Conservation (phyloP, 768 basidiomycete species). For the Hysterangium stoloniferum region DNA sequence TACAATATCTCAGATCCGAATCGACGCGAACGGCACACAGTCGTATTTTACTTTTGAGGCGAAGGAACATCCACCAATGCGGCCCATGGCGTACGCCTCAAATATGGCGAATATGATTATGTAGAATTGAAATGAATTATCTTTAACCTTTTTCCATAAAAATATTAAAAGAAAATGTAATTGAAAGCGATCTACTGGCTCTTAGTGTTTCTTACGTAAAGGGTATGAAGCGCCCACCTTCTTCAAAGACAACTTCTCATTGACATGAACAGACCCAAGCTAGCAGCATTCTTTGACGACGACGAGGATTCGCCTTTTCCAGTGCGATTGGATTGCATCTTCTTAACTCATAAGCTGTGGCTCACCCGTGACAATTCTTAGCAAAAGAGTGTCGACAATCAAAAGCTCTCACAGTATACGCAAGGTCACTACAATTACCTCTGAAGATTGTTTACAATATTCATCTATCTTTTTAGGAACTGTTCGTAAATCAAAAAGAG, state of each 20-base stretch:
- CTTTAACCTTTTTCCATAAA: too few species aligned
- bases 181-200: too few species aligned
- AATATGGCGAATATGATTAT: slow-evolving; percentile 63
- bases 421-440: slow-evolving; percentile 35
- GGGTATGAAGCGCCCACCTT: too few species aligned
- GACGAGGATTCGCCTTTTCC: slow-evolving; percentile 73
- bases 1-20: slow-evolving; percentile 52
- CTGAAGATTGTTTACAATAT: not conserved
- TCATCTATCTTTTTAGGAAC: slow-evolving; percentile 32
- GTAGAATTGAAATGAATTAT: too few species aligned
- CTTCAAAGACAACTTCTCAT: too few species aligned
- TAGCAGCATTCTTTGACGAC: slow-evolving; percentile 79
- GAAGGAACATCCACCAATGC: slow-evolving; percentile 79
- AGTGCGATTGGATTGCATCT: slow-evolving; percentile 78
- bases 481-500: slow-evolving; percentile 80
- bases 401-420: slow-evolving; percentile 78
- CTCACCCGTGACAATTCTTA: slow-evolving; percentile 35
- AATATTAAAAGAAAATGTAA: too few species aligned
- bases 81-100: slow-evolving; percentile 85
- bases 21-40: slow-evolving; percentile 67
- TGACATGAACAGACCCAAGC: slow-evolving; percentile 60
- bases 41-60: slow-evolving; percentile 81
- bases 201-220: too few species aligned
- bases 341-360: slow-evolving; percentile 56
- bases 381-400: slow-evolving; percentile 81